These are phyloP conservation scores for Sphaerulina vaccinii DNA, from an alignment of 2,329 filamentous ascomycete genomes.

Conservation along the genomic window DNA sequence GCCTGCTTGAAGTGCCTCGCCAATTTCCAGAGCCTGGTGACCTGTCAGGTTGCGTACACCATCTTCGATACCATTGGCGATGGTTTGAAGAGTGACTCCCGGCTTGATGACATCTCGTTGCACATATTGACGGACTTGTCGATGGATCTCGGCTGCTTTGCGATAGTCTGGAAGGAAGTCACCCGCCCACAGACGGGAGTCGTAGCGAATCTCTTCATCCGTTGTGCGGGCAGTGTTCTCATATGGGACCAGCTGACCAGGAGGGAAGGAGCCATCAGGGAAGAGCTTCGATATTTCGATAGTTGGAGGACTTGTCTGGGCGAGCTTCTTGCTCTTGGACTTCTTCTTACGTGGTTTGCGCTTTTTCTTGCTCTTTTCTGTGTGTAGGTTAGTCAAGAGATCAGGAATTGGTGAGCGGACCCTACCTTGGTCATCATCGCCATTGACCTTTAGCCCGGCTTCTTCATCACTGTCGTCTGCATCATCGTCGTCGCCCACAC, in stretches of 20 bases:
- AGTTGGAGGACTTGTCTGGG: background rate
- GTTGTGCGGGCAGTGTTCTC: conserved; percentile 80
- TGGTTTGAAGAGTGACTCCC: conserved; percentile 75
- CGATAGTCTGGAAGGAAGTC: conserved; percentile 80
- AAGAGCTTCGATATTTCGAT: conserved; percentile 65
- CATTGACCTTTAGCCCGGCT: conserved; percentile 15
- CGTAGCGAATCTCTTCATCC: conserved; percentile 77
- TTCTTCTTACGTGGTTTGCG: conserved; percentile 22
- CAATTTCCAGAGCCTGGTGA: conserved; percentile 72
- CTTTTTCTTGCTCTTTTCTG: conserved; percentile 19
- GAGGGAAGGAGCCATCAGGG: conserved; percentile 64
- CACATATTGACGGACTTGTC: conserved; percentile 81
- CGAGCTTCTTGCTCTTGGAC: background rate
- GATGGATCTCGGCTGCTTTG: conserved; percentile 82
- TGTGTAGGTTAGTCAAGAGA: background rate
- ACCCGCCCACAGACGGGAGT: conserved; percentile 61
- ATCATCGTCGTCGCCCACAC: conserved; percentile 16
- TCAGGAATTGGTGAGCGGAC: conserved; percentile 1
- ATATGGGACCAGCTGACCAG: conserved; percentile 77
- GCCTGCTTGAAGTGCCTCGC: conserved; percentile 73
- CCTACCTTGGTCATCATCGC: conserved; percentile 5
- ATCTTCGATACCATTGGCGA: conserved; percentile 84
- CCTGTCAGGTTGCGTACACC: conserved; percentile 74
- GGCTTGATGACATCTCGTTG: conserved; percentile 74
- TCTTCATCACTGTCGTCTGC: conserved; percentile 26